Conservation (phyloP, 148 eudicot genomes). For the Limonium bicolor region DNA sequence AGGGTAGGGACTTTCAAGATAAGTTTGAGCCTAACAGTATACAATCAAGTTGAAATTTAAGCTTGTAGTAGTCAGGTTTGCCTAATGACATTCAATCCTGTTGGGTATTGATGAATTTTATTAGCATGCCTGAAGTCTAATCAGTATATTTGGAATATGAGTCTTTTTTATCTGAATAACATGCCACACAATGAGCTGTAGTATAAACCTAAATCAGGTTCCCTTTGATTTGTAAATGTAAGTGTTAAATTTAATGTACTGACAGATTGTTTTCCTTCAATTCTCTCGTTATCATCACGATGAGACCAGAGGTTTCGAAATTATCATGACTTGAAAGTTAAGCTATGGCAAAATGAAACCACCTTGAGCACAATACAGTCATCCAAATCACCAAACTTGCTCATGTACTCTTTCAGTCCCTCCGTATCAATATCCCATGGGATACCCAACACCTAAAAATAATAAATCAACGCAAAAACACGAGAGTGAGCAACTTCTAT, state of each 20-base stretch:
- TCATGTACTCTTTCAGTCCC: conserved; percentile 91
- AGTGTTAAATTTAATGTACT: background rate
- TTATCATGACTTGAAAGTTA: background rate
- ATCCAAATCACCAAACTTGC: conserved; percentile 82
- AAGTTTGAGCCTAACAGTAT: too few relatives aligned
- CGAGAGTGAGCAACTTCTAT: background rate
- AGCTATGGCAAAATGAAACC: background rate
- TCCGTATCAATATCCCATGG: conserved; percentile 95
- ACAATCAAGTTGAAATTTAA: too few relatives aligned
- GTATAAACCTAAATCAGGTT: background rate
- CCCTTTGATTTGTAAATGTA: background rate
- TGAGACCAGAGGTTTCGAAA: too few relatives aligned
- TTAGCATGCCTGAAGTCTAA: too few relatives aligned
- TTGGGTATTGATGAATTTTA: too few relatives aligned
- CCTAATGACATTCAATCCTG: too few relatives aligned
- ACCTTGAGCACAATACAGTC: conserved; percentile 99
- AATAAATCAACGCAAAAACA: background rate
- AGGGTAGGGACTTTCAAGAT: too few relatives aligned
- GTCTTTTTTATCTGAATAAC: background rate
- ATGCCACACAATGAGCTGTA: background rate
- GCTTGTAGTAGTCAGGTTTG: too few relatives aligned
- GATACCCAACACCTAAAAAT: conserved; percentile 76
- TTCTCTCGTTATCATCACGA: too few relatives aligned
- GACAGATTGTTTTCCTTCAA: too few relatives aligned
- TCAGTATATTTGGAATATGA: too few relatives aligned